Conservation (phyloP, 129 eudicot genomes). For the Chrysanthemum lavandulifolium region DNA sequence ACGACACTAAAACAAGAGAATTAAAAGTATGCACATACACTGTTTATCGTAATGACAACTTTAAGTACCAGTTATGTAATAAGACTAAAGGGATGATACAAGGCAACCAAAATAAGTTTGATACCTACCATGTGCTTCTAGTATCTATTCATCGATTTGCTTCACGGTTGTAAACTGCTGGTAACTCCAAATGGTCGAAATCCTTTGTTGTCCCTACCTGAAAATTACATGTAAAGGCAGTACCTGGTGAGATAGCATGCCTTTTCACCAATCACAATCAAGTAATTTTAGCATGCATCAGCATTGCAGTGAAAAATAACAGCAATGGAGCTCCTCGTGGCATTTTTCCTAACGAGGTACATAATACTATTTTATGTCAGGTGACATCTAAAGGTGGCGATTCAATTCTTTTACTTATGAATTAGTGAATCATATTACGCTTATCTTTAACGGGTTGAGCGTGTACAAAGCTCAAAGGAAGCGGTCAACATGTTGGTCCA, state of each 20-base stretch:
- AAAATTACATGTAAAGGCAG: conserved; percentile 22
- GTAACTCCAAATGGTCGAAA: conserved; percentile 77
- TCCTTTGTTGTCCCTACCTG: conserved; percentile 95
- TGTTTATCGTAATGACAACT: no score
- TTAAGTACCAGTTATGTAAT: neutral
- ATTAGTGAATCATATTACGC: neutral
- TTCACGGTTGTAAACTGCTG: conserved; percentile 18
- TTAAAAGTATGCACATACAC: no score
- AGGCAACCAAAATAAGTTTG: conserved; percentile 1
- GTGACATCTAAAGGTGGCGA: neutral
- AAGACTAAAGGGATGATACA: conserved; percentile 12
- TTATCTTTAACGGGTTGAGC: neutral
- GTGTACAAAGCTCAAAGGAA: neutral
- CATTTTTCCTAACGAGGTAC: neutral
- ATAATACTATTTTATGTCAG: neutral
- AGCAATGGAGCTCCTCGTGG: neutral
- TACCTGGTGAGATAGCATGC: conserved; percentile 2
- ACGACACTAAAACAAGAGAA: no score
- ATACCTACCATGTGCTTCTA: conserved; percentile 25
- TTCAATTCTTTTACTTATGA: neutral
- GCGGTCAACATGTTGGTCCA: neutral
- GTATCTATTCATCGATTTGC: conserved; percentile 39
- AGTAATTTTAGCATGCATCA: conserved; percentile 7
- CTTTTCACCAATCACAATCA: neutral
- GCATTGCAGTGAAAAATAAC: conserved; percentile 13